These are phyloP conservation scores for Remersonia thermophila DNA, from an alignment of 2,329 filamentous ascomycete genomes.

Conservation along the genomic window DNA sequence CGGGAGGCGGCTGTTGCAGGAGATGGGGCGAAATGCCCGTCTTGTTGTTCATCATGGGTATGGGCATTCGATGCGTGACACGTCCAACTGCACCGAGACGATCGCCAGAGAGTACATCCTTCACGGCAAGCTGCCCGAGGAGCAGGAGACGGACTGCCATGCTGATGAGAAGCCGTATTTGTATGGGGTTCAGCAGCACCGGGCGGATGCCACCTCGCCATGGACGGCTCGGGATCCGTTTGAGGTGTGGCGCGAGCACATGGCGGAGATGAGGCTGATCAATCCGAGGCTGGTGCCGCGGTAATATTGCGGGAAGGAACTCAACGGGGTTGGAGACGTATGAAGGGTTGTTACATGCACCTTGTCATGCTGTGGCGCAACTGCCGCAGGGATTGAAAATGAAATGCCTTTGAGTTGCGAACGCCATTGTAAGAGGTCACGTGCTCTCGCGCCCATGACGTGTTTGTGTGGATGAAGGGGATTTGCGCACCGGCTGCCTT, in stretches of 20 bases:
- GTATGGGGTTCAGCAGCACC: slow-evolving; percentile 24
- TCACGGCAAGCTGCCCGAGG: slow-evolving; percentile 27
- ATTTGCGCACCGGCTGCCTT: not conserved
- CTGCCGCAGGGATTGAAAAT: too few species aligned
- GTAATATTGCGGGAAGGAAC: too few species aligned
- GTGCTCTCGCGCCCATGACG: slow-evolving; percentile 12
- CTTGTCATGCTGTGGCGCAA: too few species aligned
- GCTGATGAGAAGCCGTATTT: slow-evolving; percentile 37
- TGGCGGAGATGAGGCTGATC: slow-evolving; percentile 11
- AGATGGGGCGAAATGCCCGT: slow-evolving; percentile 37
- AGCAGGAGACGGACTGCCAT: slow-evolving; percentile 32
- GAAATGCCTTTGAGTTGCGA: too few species aligned
- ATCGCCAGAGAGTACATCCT: slow-evolving; percentile 30
- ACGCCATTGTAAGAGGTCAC: slow-evolving; percentile 2
- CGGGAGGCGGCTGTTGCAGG: slow-evolving; percentile 29
- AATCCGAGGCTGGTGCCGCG: slow-evolving; percentile 10
- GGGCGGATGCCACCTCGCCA: not conserved
- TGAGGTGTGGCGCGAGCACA: slow-evolving; percentile 12
- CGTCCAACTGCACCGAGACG: slow-evolving; percentile 32
- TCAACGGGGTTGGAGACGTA: too few species aligned
- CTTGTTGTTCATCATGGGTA: slow-evolving; percentile 38
- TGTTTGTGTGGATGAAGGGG: slow-evolving; percentile 1
- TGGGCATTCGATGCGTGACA: slow-evolving; percentile 34
- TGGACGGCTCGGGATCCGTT: slow-evolving; percentile 7
- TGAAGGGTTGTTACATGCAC: too few species aligned